phyloP scores from a whole-genome alignment of 1,139 yeast genomes.

The Diutina pseudorugosa region DNA sequence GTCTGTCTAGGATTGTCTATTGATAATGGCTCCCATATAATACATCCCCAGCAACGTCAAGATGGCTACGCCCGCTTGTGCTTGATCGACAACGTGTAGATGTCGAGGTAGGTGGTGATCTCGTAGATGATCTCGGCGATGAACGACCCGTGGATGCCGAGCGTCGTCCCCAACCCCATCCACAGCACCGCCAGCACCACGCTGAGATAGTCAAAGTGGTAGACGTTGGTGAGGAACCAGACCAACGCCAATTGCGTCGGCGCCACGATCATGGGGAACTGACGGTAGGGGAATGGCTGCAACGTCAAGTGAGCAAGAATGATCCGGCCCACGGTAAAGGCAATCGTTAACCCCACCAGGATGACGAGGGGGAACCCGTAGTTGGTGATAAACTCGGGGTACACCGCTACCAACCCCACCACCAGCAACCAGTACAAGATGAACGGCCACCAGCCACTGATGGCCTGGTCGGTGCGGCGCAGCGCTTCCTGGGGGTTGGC shows the following conservation, averaged over 20 bases:
- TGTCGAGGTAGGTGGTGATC: constrained; percentile 73
- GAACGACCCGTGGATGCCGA: constrained; percentile 72
- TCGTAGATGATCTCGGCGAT: constrained; percentile 74
- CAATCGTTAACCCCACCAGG: constrained; percentile 64
- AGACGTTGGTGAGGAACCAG: constrained; percentile 19
- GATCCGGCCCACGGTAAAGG: constrained; percentile 81
- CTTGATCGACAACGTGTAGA: constrained; percentile 75
- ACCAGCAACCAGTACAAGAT: constrained; percentile 48
- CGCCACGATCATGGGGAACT: constrained; percentile 65
- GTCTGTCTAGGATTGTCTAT: background rate
- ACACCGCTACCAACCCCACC: constrained; percentile 29
- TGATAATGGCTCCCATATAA: background rate
- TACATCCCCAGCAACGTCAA: too few species aligned
- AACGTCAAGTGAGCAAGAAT: constrained; percentile 79
- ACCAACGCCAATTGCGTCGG: constrained; percentile 37
- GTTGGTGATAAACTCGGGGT: constrained; percentile 38
- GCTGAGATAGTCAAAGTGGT: constrained; percentile 24
- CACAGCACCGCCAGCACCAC: constrained; percentile 44
- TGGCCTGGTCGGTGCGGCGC: constrained; percentile 30
- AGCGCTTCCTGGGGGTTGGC: constrained; percentile 10
- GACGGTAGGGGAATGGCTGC: constrained; percentile 62
- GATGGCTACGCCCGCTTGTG: constrained; percentile 41
- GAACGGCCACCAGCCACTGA: constrained; percentile 61
- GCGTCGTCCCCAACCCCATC: constrained; percentile 62
- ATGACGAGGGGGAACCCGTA: constrained; percentile 49